Evolutionary conservation across 2,329 filamentous ascomycete species (phyloP), one percentile per base, ranked within the genome.

Genomic region (Neoarthrinium moseri): DNA sequence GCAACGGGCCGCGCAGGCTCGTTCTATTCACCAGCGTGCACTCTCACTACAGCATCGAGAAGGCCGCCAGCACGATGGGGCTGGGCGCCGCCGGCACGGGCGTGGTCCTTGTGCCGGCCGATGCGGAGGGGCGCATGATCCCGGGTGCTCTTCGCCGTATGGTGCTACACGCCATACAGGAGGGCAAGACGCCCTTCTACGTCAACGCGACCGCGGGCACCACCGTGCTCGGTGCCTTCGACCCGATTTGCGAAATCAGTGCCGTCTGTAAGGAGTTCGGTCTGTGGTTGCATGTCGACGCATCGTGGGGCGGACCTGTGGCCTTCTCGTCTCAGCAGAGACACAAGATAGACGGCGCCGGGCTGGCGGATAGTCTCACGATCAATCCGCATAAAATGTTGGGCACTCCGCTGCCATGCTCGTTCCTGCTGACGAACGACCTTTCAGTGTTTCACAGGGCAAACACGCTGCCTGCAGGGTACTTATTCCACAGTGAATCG

Each of bases 381-480:
- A 80, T 96, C 45, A 97, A 95, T 66, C 91, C 94, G 47, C 94
- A 99, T 71, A 97, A 97, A 71, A 97, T 97, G 94, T 80, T 97
- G 62, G 89, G 89, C 48, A 88, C 90, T 3, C 92, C 94, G 0
- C 72, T 95, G 32, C 96, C 91, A 0, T 97, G 91, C 70, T 91
- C 87, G 0, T 96, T 95, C 71, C 78, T 99, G 4, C 77, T 99
- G 11, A 85, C 82, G 0, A 78, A 80, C 2, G 91, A 97, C 62
- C 69, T 95, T 60, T 73, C 77, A 45, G 71, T 86, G 20, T 95
- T 97, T 64, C 87, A 94, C 64, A 73, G 70, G 38, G 91, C 91
- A 10, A 96, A 96, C 69, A 95, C 88, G 3, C 78, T 96, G 3
- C 85, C 85, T 0, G 94, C 92, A 0, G 90, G 87, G 4, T 97